Conservation (phyloP, 345 rosid genomes). For the Gynandropsis gynandra region DNA sequence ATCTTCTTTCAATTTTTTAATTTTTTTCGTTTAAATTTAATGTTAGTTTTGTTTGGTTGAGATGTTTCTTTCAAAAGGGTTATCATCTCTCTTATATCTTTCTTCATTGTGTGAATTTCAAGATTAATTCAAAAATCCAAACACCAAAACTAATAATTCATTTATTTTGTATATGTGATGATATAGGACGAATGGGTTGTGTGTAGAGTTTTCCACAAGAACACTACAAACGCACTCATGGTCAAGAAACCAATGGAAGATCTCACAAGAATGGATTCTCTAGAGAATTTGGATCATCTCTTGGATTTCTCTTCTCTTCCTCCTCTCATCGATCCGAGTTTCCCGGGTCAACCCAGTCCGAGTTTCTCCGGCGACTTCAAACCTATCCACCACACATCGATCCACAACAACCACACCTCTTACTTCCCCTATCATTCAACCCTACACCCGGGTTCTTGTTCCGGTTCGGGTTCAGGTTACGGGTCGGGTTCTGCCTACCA, state of each 20-base stretch:
- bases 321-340: conserved; percentile 30
- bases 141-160: conserved; percentile 6
- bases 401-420: conserved; percentile 11
- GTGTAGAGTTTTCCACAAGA: conserved; percentile 89
- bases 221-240: conserved; percentile 24
- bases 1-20: background rate
- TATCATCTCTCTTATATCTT: conserved; percentile 11
- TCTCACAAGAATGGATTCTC: conserved; percentile 27
- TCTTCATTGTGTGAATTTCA: background rate
- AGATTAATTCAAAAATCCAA: conserved; percentile 6
- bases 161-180: conserved; percentile 8
- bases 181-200: conserved; percentile 97
- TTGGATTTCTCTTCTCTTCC: conserved; percentile 31
- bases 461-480: conserved; percentile 17
- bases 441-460: conserved; percentile 3
- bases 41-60: conserved; percentile 20
- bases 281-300: conserved; percentile 30
- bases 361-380: conserved; percentile 17
- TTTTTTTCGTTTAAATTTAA: conserved; percentile 22
- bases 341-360: background rate
- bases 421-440: conserved; percentile 14
- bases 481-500: conserved; percentile 6
- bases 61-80: conserved; percentile 19
- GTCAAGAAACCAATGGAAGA: conserved; percentile 24
- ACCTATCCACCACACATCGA: conserved; percentile 19